Conservation (phyloP, 768 basidiomycete species). For the Xerocomellus dryophilus region DNA sequence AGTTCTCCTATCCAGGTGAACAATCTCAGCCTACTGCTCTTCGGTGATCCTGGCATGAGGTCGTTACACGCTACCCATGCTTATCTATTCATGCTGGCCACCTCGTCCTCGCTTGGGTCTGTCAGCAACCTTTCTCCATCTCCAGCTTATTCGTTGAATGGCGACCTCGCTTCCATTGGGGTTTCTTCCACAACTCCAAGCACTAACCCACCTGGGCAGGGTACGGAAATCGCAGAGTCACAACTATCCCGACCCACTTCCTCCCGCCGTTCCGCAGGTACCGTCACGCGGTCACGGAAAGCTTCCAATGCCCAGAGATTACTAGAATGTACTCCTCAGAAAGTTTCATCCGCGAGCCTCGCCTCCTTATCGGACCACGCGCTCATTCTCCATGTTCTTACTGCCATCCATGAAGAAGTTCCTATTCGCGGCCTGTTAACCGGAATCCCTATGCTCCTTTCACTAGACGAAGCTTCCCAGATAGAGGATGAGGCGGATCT, state of each 20-base stretch:
- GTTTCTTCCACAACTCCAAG: slow-evolving; percentile 33
- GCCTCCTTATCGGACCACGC: slow-evolving; percentile 75
- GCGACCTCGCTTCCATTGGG: slow-evolving; percentile 28
- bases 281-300: slow-evolving; percentile 54
- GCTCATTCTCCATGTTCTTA: slow-evolving; percentile 65
- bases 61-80: slow-evolving; percentile 81
- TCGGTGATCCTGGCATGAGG: slow-evolving; percentile 60
- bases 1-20: slow-evolving; percentile 44
- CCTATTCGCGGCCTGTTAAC: slow-evolving; percentile 73
- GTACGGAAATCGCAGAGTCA: slow-evolving; percentile 14
- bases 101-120: slow-evolving; percentile 60
- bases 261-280: slow-evolving; percentile 48
- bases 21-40: slow-evolving; percentile 47
- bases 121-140: slow-evolving; percentile 38
- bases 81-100: slow-evolving; percentile 75
- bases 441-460: slow-evolving; percentile 84
- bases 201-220: slow-evolving; percentile 28
- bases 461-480: slow-evolving; percentile 55
- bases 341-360: slow-evolving; percentile 41
- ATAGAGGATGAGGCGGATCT: slow-evolving; percentile 40
- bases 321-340: slow-evolving; percentile 46
- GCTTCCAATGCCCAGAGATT: slow-evolving; percentile 52
- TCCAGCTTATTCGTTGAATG: slow-evolving; percentile 38
- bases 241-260: slow-evolving; percentile 35
- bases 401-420: slow-evolving; percentile 63